Conservation (phyloP, 140 eudicot genomes). For the Senecio squalidus region DNA sequence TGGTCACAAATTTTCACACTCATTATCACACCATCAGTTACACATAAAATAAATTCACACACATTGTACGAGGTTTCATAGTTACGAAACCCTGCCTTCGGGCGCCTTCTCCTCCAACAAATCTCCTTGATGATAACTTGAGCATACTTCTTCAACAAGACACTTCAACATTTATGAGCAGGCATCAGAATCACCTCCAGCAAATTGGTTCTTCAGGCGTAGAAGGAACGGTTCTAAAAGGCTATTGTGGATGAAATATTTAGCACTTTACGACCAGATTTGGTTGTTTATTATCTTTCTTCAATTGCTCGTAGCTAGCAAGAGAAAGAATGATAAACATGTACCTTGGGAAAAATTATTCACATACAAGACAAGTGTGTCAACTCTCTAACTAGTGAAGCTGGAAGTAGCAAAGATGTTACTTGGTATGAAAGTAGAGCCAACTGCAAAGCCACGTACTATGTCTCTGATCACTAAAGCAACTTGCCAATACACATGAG, state of each 20-base stretch:
- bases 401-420: too few relatives aligned
- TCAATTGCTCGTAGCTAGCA: neutral
- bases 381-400: neutral
- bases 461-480: neutral
- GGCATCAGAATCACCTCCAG: neutral
- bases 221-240: neutral
- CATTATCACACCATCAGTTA: too few relatives aligned
- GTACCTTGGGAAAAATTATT: neutral
- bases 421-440: neutral
- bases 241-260: neutral
- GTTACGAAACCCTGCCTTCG: too few relatives aligned
- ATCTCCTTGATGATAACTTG: neutral
- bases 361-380: neutral
- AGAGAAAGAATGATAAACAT: neutral
- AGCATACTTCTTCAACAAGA: conserved; percentile 9
- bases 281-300: neutral
- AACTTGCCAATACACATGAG: neutral
- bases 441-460: neutral
- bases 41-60: too few relatives aligned
- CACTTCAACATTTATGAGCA: neutral
- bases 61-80: too few relatives aligned
- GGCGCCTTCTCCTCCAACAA: conserved; percentile 8
- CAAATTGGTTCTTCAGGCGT: neutral
- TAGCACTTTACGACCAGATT: neutral
- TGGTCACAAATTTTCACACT: too few relatives aligned